Percentiles rank a stretch among this genome's conserved stretches.
phyloP scores from a whole-genome alignment of 2,329 filamentous ascomycete species.

The Colletotrichum simmondsii region DNA sequence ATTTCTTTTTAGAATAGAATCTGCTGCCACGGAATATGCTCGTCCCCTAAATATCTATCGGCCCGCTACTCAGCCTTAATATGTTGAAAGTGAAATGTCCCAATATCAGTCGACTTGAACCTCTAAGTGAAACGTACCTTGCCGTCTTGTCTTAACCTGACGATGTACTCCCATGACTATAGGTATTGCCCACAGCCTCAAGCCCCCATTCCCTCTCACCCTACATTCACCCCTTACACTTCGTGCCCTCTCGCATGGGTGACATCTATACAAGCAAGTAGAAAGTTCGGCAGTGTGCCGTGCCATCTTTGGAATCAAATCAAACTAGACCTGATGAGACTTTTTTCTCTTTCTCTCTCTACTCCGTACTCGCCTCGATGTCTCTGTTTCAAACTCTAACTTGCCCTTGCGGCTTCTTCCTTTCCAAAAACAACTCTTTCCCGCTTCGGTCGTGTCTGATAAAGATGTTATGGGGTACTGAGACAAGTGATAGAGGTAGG shows the following conservation, averaged over 20 bases:
- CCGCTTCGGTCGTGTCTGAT: not conserved
- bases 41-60: not conserved
- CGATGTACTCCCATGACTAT: not conserved
- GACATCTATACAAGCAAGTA: not conserved
- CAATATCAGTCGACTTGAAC: not conserved
- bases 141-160: not conserved
- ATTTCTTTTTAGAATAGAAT: slow-evolving; percentile 17
- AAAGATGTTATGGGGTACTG: too few species aligned
- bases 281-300: not conserved
- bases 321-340: not conserved
- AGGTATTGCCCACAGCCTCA: too few species aligned
- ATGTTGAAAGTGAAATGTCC: not conserved
- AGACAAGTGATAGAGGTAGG: too few species aligned
- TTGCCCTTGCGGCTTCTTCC: not conserved
- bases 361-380: not conserved
- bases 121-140: not conserved
- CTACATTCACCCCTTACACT: not conserved
- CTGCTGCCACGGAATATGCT: slow-evolving; percentile 2
- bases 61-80: not conserved
- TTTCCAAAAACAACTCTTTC: not conserved
- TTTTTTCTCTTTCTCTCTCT: not conserved
- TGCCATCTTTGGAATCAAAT: not conserved
- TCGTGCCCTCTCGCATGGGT: too few species aligned
- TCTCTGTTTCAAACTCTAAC: slow-evolving; percentile 6
- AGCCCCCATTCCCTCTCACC: too few species aligned